A percentile compares a stretch with the other conserved stretches of the same genome.
Conservation (phyloP, 2,329 filamentous ascomycete genomes). For the Penicillium sp. region DNA sequence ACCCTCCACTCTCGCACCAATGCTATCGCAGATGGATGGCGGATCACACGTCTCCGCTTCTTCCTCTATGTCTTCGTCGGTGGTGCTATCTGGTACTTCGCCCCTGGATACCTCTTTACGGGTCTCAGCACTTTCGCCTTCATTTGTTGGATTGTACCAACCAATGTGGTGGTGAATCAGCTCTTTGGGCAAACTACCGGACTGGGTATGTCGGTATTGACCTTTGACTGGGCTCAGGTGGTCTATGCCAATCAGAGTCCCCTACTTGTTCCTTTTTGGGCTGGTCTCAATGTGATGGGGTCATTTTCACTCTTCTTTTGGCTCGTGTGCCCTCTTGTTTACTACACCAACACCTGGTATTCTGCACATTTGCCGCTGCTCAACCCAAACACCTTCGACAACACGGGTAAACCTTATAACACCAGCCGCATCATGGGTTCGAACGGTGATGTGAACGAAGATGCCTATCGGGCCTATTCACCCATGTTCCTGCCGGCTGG, state of each 20-base stretch:
- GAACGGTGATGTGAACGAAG: constrained; percentile 56
- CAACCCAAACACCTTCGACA: constrained; percentile 61
- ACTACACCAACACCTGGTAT: constrained; percentile 54
- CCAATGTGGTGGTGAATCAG: constrained; percentile 66
- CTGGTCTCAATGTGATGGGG: constrained; percentile 42
- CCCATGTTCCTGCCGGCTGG: constrained; percentile 63
- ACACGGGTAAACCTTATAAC: constrained; percentile 58
- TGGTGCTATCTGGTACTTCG: constrained; percentile 38
- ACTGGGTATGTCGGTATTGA: constrained; percentile 64
- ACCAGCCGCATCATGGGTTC: constrained; percentile 57
- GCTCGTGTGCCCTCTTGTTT: constrained; percentile 43
- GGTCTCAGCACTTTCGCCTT: constrained; percentile 68
- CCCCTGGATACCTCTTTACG: constrained; percentile 64
- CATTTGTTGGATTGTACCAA: constrained; percentile 65
- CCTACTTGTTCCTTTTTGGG: constrained; percentile 60
- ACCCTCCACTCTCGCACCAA: constrained; percentile 37
- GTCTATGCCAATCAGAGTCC: constrained; percentile 65
- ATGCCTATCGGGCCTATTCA: constrained; percentile 61
- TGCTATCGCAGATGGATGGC: constrained; percentile 42
- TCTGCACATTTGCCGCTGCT: constrained; percentile 61
- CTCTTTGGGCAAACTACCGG: constrained; percentile 67
- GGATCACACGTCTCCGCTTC: constrained; percentile 37
- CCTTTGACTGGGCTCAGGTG: constrained; percentile 72
- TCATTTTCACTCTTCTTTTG: constrained; percentile 46
- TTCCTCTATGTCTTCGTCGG: constrained; percentile 35